Conservation (phyloP, 1,284 basidiomycete species). For the Malassezia globosa region DNA sequence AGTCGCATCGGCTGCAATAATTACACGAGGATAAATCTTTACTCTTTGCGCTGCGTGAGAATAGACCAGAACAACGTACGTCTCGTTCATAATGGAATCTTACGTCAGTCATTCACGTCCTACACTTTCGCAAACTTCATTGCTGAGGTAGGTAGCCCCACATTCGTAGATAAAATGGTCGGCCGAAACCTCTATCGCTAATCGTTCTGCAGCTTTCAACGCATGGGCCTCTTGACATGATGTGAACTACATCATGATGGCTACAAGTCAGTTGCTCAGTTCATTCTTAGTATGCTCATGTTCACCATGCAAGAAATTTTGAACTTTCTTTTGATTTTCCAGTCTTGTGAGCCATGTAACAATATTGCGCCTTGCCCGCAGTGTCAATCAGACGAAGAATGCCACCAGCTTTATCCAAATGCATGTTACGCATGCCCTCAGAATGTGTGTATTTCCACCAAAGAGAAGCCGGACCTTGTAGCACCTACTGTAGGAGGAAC, state of each 20-base stretch:
- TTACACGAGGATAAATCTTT: constrained; percentile 5
- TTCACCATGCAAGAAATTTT: too few relatives aligned
- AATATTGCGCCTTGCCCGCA: constrained; percentile 9
- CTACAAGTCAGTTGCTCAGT: too few relatives aligned
- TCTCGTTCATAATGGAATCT: neutral
- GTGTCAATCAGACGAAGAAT: constrained; percentile 1
- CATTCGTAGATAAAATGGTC: too few relatives aligned
- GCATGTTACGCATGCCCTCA: constrained; percentile 8
- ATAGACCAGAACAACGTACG: neutral
- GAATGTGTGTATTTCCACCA: constrained; percentile 7
- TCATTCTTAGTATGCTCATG: too few relatives aligned
- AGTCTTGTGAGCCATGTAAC: constrained; percentile 2
- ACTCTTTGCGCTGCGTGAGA: neutral
- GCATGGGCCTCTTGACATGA: neutral
- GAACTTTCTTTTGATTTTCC: too few relatives aligned
- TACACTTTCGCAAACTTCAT: too few relatives aligned
- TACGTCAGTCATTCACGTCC: neutral
- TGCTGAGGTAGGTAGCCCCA: too few relatives aligned
- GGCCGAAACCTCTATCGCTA: too few relatives aligned
- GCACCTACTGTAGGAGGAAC: neutral
- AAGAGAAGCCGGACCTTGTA: neutral
- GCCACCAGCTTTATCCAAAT: constrained; percentile 14
- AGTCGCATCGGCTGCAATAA: constrained; percentile 8
- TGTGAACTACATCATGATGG: neutral
- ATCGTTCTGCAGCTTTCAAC: too few relatives aligned